phyloP scores from a whole-genome alignment of 2,329 filamentous ascomycete species.

The Fusarium mangiferae region DNA sequence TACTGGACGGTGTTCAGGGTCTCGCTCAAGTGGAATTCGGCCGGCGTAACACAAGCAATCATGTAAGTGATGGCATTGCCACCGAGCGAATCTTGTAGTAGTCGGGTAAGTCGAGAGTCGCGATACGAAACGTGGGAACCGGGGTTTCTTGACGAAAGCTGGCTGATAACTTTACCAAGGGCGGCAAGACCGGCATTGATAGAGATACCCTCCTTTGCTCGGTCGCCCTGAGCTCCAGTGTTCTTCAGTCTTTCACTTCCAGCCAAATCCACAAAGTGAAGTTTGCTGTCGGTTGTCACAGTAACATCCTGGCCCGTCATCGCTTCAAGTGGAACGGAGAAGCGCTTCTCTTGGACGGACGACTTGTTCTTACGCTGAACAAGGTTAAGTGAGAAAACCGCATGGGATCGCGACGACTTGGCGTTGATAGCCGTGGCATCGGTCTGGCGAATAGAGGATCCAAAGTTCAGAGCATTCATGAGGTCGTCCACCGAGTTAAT shows the following conservation, averaged over 20 bases:
- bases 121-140: slow-evolving; percentile 96
- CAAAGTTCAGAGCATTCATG: slow-evolving; percentile 88
- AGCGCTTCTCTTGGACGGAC: slow-evolving; percentile 77
- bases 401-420: slow-evolving; percentile 96
- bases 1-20: slow-evolving; percentile 98
- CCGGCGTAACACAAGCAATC: slow-evolving; percentile 97
- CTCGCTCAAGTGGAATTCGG: slow-evolving; percentile 97
- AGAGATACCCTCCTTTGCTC: slow-evolving; percentile 95
- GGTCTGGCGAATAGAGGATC: slow-evolving; percentile 93
- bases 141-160: slow-evolving; percentile 88
- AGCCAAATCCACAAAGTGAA: slow-evolving; percentile 97
- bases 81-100: slow-evolving; percentile 95
- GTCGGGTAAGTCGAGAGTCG: slow-evolving; percentile 94
- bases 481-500: slow-evolving; percentile 94
- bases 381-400: slow-evolving; percentile 94
- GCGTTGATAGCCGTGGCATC: slow-evolving; percentile 98
- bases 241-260: slow-evolving; percentile 98
- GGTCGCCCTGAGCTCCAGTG: slow-evolving; percentile 92
- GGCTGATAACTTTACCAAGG: slow-evolving; percentile 97
- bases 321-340: slow-evolving; percentile 85
- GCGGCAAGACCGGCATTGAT: slow-evolving; percentile 97
- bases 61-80: slow-evolving; percentile 99
- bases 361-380: slow-evolving; percentile 80
- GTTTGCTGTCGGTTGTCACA: slow-evolving; percentile 94
- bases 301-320: slow-evolving; percentile 73